A percentile compares a stretch with the other conserved stretches of the same genome.
These are phyloP conservation scores for Zasmidium cellare DNA, from an alignment of 2,329 filamentous ascomycete species.

Conservation along the genomic window DNA sequence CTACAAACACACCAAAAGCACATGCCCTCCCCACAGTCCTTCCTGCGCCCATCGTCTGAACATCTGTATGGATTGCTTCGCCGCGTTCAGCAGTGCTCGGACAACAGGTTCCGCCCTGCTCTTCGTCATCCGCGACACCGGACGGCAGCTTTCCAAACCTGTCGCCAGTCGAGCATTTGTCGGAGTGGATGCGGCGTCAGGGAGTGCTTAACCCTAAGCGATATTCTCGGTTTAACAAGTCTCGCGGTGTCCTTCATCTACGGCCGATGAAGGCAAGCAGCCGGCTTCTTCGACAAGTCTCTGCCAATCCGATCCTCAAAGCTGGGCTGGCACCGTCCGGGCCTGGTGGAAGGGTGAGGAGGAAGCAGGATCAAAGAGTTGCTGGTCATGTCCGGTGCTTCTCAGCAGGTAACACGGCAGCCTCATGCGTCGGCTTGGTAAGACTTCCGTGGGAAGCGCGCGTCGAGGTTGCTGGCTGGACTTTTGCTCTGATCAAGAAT, in stretches of 20 bases:
- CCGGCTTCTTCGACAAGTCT: slow-evolving; percentile 67
- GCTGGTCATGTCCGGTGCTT: slow-evolving; percentile 34
- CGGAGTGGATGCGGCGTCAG: slow-evolving; percentile 39
- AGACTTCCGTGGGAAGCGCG: slow-evolving; percentile 75
- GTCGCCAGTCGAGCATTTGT: slow-evolving; percentile 36
- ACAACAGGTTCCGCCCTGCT: slow-evolving; percentile 34
- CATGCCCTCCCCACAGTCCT: slow-evolving; percentile 77
- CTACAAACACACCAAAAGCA: slow-evolving; percentile 55
- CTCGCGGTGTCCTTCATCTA: slow-evolving; percentile 35
- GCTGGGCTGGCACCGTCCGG: slow-evolving; percentile 7
- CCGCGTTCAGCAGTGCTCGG: slow-evolving; percentile 12
- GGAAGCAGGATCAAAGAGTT: slow-evolving; percentile 31
- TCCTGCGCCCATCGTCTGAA: slow-evolving; percentile 70
- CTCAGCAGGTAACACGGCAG: slow-evolving; percentile 41
- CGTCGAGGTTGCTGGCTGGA: slow-evolving; percentile 72
- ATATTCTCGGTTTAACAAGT: slow-evolving; percentile 63
- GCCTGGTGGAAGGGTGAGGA: slow-evolving; percentile 15
- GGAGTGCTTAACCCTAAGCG: slow-evolving; percentile 96
- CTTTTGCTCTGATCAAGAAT: slow-evolving; percentile 66
- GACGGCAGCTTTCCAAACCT: slow-evolving; percentile 45
- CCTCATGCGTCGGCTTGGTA: slow-evolving; percentile 76
- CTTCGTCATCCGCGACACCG: slow-evolving; percentile 12
- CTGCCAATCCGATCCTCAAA: slow-evolving; percentile 21
- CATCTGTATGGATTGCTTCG: slow-evolving; percentile 53
- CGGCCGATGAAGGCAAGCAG: slow-evolving; percentile 58